Evolutionary conservation across 2,329 filamentous ascomycete species (phyloP).

Genomic region (Dendrostoma leiphaemia): DNA sequence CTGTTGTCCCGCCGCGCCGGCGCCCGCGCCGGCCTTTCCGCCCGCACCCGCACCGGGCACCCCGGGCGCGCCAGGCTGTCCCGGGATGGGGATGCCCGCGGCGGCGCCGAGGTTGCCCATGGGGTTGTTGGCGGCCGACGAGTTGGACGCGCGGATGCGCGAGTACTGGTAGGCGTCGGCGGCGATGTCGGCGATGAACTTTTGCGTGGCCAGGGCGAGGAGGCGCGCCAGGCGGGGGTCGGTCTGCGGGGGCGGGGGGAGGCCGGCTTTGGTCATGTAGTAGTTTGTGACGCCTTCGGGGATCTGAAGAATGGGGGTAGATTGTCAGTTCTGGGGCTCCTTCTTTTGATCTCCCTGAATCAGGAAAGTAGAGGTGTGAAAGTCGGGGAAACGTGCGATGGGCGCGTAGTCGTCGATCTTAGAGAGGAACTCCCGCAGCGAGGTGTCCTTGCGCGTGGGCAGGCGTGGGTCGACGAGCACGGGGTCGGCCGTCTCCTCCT

Average conservation of each 20-base stretch:
- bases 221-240: slow-evolving; percentile 88
- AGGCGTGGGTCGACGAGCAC: slow-evolving; percentile 41
- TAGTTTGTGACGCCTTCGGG: slow-evolving; percentile 97
- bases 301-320: slow-evolving; percentile 59
- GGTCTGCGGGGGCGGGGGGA: slow-evolving; percentile 87
- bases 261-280: slow-evolving; percentile 93
- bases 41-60: slow-evolving; percentile 19
- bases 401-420: slow-evolving; percentile 99
- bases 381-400: slow-evolving; percentile 72
- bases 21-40: slow-evolving; percentile 36
- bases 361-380: neutral
- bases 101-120: slow-evolving; percentile 82
- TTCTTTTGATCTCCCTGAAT: neutral
- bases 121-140: slow-evolving; percentile 80
- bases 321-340: neutral
- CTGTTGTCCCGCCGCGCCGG: slow-evolving; percentile 9
- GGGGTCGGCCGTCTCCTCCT: slow-evolving; percentile 7
- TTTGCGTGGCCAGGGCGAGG: slow-evolving; percentile 95
- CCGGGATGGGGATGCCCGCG: slow-evolving; percentile 65
- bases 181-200: slow-evolving; percentile 96
- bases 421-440: slow-evolving; percentile 83
- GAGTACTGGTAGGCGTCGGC: slow-evolving; percentile 98
- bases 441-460: slow-evolving; percentile 85
- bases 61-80: slow-evolving; percentile 49
- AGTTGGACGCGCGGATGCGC: slow-evolving; percentile 90